Base-by-base conservation (phyloP, 345 rosid genomes). In the Kernera saxatilis region DNA sequence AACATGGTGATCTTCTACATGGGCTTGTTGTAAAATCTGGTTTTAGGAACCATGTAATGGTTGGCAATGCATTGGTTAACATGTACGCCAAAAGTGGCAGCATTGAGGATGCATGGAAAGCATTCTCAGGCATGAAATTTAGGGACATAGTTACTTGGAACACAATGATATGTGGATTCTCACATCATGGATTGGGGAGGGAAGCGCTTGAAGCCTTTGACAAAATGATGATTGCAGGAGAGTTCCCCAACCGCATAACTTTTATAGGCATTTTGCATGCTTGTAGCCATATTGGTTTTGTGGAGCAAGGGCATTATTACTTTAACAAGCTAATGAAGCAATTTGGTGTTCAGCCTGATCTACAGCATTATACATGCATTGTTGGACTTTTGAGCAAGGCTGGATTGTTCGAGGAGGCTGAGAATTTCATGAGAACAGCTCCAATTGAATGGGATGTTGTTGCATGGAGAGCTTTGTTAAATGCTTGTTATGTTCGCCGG, bases 291-390 rank as follows among this genome's bases (percentile, higher is more conserved):
- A 57, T 81, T 23, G 95, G 89, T 67, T 69, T 81, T 10, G 84
- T 86, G 72, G 62, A 77, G 51, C 82, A 84, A 58, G 95, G 89
- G 13, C 81, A 85, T 66, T 79, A 82, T 77, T 84, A 78, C 76
- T 72, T 90, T 53, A 75, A 86, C 77, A 71, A 79, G 40, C 67
- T 84, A 43, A 87, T 93, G 98, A 80, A 60, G 81, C 72, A 71
- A 17, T 46, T 60, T 55, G 84, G 83, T 21, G 71, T 87, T 33
- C 63, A 82, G 46, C 96, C 90, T 51, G 89, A 88, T 53, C 71
- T 93, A 63, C 87, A 84, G 82, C 98, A 92, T 68, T 87, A 85
- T 65, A 88, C 97, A 44, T 90, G 98, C 65, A 77, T 88, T 19
- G 77, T 88, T 70, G 83, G 93, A 58, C 89, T 88, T 67, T 84